Conservation (phyloP, 257 asterid species). For the Sherardia arvensis region DNA sequence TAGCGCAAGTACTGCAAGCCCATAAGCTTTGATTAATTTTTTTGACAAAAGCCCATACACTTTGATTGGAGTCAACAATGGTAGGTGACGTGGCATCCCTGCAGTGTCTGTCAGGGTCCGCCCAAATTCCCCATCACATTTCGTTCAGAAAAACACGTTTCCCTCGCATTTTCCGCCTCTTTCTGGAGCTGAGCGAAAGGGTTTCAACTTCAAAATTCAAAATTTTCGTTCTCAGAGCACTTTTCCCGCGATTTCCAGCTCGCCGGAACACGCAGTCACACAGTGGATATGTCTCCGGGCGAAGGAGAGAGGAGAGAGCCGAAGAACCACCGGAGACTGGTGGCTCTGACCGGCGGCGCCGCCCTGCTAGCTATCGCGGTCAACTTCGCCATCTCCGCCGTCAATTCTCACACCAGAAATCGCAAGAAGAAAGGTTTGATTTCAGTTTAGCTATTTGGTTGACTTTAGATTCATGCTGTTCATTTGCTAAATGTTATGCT, state of each 20-base stretch:
- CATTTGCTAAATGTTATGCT: not conserved
- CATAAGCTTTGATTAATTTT: too few relatives aligned
- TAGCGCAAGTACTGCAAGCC: too few relatives aligned
- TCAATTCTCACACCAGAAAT: conserved; percentile 42
- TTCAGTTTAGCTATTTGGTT: not conserved
- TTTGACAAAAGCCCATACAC: not conserved
- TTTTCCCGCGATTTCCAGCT: not conserved
- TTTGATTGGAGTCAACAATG: not conserved
- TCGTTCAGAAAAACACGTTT: conserved; percentile 6
- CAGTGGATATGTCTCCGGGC: conserved; percentile 11
- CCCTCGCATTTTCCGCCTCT: conserved; percentile 20
- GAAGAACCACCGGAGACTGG: conserved; percentile 15
- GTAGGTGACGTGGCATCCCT: not conserved
- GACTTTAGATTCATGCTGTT: not conserved
- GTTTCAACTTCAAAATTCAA: not conserved
- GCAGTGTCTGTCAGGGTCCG: not conserved
- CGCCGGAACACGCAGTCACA: not conserved
- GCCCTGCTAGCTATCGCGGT: conserved; percentile 70
- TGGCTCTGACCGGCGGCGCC: conserved; percentile 87
- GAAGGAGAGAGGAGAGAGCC: conserved; percentile 35
- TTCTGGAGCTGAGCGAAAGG: not conserved
- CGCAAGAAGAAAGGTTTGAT: conserved; percentile 54
- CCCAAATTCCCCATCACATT: not conserved
- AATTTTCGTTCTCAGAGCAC: not conserved
- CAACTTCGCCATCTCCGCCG: conserved; percentile 55